Conservation (phyloP, 2,329 filamentous ascomycete species). For the Blastomyces emzantsi region DNA sequence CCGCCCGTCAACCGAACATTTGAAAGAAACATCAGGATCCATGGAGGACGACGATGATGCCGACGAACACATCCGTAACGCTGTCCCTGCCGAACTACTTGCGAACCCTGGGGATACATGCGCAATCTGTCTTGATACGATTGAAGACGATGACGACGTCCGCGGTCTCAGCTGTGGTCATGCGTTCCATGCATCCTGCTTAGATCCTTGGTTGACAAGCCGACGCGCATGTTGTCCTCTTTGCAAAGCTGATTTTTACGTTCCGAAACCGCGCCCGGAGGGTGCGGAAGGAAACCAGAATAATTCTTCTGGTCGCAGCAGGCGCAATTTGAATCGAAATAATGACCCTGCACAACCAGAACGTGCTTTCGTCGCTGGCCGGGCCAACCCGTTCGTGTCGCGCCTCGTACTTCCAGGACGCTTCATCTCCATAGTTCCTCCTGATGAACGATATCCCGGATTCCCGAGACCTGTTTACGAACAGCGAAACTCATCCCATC, state of each 20-base stretch:
- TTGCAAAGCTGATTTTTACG: conserved; percentile 97
- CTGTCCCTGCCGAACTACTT: conserved; percentile 70
- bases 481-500: conserved; percentile 12
- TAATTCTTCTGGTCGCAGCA: conserved; percentile 11
- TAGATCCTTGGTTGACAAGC: conserved; percentile 94
- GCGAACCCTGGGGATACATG: conserved; percentile 82
- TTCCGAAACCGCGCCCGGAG: conserved; percentile 74
- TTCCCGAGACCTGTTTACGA: conserved; percentile 18
- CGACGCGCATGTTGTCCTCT: conserved; percentile 91
- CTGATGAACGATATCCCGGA: conserved; percentile 20
- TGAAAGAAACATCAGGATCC: not conserved
- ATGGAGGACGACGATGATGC: conserved; percentile 59
- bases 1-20: not conserved
- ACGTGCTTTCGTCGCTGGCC: conserved; percentile 28
- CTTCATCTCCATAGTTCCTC: conserved; percentile 25
- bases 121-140: conserved; percentile 87
- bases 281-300: conserved; percentile 21
- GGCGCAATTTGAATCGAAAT: conserved; percentile 19
- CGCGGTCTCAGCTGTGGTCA: conserved; percentile 94
- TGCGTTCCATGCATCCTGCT: conserved; percentile 90
- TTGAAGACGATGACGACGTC: conserved; percentile 94
- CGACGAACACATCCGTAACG: conserved; percentile 68
- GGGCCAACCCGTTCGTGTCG: conserved; percentile 25
- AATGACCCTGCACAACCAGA: conserved; percentile 27
- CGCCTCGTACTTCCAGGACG: conserved; percentile 32